Base-by-base conservation (phyloP, 805 yeast genomes). In the Cyberlindnera suaveolens region DNA sequence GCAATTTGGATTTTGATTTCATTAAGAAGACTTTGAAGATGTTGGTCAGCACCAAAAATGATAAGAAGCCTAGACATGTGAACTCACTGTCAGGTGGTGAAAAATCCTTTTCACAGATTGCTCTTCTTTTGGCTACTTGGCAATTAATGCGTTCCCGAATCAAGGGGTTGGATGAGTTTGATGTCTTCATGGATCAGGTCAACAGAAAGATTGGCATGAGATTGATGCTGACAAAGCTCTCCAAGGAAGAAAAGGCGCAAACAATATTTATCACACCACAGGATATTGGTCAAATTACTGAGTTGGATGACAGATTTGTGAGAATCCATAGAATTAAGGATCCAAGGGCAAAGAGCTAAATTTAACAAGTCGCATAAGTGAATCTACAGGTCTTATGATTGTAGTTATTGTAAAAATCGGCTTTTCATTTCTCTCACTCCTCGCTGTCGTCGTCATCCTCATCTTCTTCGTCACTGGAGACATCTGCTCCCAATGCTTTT, bases 21-120 rank as follows among this genome's bases (percentile, higher is more conserved):
- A 67, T 62, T 6, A 65, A 69, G 9, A 69, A 70, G 41, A 66
- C 67, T n/a, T 63, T 85, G 46, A 68, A 72, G 20, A 71, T 85
- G 63, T 63, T 72, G 43, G 86, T 82, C 2, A 73, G 82, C 23
- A 82, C 89, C 0, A 75, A 76, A 46, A 75, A 70, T 39, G 80
- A 76, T 45, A 74, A 71, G 33, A 72, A 72, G 23, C 69, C 76
- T 29, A 71, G 96, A 51, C 78, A 82, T 32, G 87, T 87, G 4
- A 85, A 81, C 50, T 83, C 96, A 0, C 71, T 91, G 20, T 88
- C 96, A 1, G 99, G 99, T 31, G 99, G 99, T 37, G 99, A 93
- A 60, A 90, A 90, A 59, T 88, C 97, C 1, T 91, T 84, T 61
- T 80, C 96, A 0, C 99, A 95, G 61, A 81, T 91, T 49, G 85